These are phyloP conservation scores for Pleurotus sapidus DNA, from an alignment of 768 basidiomycete species.

Conservation along the genomic window DNA sequence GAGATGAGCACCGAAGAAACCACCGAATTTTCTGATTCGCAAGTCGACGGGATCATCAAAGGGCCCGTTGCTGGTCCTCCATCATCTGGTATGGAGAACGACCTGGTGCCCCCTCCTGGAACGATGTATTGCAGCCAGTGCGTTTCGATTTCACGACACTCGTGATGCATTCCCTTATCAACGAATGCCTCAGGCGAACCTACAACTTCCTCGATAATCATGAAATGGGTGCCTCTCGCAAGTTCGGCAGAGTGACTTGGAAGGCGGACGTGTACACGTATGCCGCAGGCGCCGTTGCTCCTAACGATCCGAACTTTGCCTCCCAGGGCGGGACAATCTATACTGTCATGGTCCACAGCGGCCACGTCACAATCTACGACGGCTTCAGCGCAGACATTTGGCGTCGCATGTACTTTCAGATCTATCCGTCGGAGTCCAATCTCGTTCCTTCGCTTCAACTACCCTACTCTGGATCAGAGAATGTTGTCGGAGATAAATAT, in stretches of 20 bases:
- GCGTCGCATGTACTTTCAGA: background rate
- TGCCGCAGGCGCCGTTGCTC: background rate
- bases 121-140: too few species aligned
- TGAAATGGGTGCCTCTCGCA: background rate
- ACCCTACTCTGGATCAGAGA: background rate
- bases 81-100: too few species aligned
- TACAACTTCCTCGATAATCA: background rate
- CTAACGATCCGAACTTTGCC: background rate
- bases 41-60: too few species aligned
- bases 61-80: too few species aligned
- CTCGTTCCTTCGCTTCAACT: background rate
- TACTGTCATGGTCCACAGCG: background rate
- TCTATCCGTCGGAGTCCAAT: background rate
- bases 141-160: too few species aligned
- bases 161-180: too few species aligned
- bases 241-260: background rate
- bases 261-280: background rate
- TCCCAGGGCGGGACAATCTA: background rate
- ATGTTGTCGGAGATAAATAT: background rate
- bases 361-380: background rate
- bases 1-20: too few species aligned
- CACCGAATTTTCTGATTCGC: too few species aligned
- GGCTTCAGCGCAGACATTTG: conserved; percentile 1
- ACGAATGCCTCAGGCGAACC: background rate
- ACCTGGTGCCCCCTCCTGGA: too few species aligned